Percentiles rank a stretch among this genome's conserved stretches.
Evolutionary conservation across 2,329 filamentous ascomycete genomes (phyloP).

Genomic region (Pyricularia pennisetigena): DNA sequence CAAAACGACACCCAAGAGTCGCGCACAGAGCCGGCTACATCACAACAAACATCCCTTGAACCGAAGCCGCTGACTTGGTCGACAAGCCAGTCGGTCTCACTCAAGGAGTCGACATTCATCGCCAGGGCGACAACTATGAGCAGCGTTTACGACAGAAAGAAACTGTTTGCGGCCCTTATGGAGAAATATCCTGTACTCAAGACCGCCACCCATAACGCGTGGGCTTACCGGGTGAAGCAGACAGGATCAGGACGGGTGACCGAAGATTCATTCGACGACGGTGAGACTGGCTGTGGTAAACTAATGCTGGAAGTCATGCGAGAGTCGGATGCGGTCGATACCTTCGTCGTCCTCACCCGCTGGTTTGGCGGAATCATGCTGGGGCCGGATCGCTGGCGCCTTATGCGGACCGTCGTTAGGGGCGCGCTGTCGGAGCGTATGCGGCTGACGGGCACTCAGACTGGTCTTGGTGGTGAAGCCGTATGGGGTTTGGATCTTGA

Average conservation of each 20-base stretch:
- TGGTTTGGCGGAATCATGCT: slow-evolving; percentile 56
- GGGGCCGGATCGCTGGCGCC: slow-evolving; percentile 50
- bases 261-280: slow-evolving; percentile 48
- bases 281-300: slow-evolving; percentile 48
- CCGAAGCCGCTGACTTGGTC: slow-evolving; percentile 32
- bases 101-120: slow-evolving; percentile 46
- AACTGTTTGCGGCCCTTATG: slow-evolving; percentile 37
- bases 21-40: slow-evolving; percentile 8
- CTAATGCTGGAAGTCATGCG: slow-evolving; percentile 45
- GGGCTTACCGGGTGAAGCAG: slow-evolving; percentile 35
- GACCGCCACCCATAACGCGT: slow-evolving; percentile 48
- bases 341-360: slow-evolving; percentile 47
- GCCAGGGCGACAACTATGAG: slow-evolving; percentile 37
- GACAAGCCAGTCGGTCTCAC: slow-evolving; percentile 37
- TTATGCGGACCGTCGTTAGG: slow-evolving; percentile 48
- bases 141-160: slow-evolving; percentile 27
- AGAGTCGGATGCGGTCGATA: slow-evolving; percentile 38
- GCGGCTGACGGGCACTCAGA: slow-evolving; percentile 30
- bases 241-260: slow-evolving; percentile 23
- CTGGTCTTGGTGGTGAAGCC: slow-evolving; percentile 37
- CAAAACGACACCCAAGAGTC: slow-evolving; percentile 11
- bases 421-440: slow-evolving; percentile 43
- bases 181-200: slow-evolving; percentile 36
- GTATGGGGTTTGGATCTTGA: slow-evolving; percentile 52
- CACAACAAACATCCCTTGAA: slow-evolving; percentile 6